phyloP scores from a whole-genome alignment of 2,329 filamentous ascomycete genomes.

The Juglanconis sp. region DNA sequence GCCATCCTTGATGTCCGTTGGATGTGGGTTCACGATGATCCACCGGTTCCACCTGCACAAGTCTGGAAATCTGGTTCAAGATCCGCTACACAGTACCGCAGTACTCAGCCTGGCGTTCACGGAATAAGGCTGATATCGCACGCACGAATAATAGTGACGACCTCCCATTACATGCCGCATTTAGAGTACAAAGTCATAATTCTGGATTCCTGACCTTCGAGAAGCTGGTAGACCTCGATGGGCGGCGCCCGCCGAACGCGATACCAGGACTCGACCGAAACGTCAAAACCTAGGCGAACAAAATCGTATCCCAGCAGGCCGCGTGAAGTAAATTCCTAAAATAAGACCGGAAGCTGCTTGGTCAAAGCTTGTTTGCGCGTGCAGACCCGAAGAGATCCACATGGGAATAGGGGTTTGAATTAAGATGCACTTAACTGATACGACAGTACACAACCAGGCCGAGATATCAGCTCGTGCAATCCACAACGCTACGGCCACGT shows the following conservation, averaged over 20 bases:
- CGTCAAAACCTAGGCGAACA: background rate
- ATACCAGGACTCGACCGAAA: background rate
- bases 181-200: background rate
- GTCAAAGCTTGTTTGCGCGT: constrained; percentile 13
- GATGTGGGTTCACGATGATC: background rate
- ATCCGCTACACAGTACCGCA: background rate
- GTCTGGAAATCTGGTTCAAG: constrained; percentile 5
- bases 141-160: background rate
- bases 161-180: background rate
- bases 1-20: constrained; percentile 5
- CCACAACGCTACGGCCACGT: constrained; percentile 5
- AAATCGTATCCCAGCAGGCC: background rate
- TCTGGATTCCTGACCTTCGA: too few relatives aligned
- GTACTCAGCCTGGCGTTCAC: background rate
- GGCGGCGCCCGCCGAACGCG: background rate
- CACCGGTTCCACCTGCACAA: constrained; percentile 2
- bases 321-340: background rate
- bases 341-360: constrained; percentile 1
- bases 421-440: background rate
- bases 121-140: background rate
- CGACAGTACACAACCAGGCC: background rate
- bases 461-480: background rate
- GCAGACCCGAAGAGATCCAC: constrained; percentile 2
- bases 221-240: background rate
- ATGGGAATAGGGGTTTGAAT: constrained; percentile 5